Percentiles rank a stretch among this genome's conserved stretches.
Conservation (phyloP, 2,329 filamentous ascomycete species). For the Rutstroemia sp. region DNA sequence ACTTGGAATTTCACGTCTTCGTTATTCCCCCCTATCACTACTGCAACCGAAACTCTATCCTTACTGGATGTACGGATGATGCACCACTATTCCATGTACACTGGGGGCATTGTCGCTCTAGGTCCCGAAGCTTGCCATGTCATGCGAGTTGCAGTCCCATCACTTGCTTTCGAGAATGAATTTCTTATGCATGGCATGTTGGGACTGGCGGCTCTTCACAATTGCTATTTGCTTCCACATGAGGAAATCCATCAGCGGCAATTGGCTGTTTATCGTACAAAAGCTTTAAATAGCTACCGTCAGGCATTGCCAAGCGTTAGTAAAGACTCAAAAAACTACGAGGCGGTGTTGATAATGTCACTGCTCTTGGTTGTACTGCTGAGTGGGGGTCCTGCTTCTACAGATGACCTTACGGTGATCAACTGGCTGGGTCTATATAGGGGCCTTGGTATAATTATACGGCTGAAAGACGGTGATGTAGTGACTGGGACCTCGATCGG, state of each 20-base stretch:
- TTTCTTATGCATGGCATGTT: constrained; percentile 24
- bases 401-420: constrained; percentile 19
- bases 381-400: constrained; percentile 13
- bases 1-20: constrained; percentile 6
- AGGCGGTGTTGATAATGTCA: constrained; percentile 24
- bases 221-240: constrained; percentile 16
- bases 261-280: constrained; percentile 20
- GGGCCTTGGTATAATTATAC: constrained; percentile 10
- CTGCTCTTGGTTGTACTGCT: constrained; percentile 22
- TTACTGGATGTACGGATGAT: constrained; percentile 21
- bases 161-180: constrained; percentile 25
- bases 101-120: constrained; percentile 16
- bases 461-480: constrained; percentile 3
- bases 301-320: constrained; percentile 13
- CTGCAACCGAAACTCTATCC: constrained; percentile 16
- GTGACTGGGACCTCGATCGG: constrained; percentile 10
- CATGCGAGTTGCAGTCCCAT: constrained; percentile 18
- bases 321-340: constrained; percentile 15
- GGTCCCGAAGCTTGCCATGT: constrained; percentile 11
- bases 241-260: constrained; percentile 10
- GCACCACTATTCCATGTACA: constrained; percentile 25
- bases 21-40: constrained; percentile 12
- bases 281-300: constrained; percentile 22
- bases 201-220: constrained; percentile 24
- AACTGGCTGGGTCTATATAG: constrained; percentile 24